Percentiles rank a stretch among this genome's conserved stretches.
Conservation (phyloP, 768 basidiomycete species). For the Phylloporus rhodoxanthus region DNA sequence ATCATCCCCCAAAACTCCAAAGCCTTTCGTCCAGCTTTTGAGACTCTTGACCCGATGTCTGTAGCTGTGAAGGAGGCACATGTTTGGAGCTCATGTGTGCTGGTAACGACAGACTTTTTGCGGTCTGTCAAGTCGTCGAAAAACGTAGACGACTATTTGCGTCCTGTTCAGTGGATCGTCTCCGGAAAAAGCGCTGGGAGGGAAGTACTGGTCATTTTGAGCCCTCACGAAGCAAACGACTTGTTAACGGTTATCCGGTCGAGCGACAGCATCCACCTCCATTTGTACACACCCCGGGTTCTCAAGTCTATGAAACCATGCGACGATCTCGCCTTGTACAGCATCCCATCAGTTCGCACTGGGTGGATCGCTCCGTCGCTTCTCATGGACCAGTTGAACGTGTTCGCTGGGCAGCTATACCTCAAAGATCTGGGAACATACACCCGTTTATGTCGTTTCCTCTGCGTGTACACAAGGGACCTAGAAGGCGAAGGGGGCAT, state of each 20-base stretch:
- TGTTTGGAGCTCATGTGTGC: constrained; percentile 12
- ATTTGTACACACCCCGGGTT: constrained; percentile 37
- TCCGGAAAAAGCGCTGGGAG: constrained; percentile 21
- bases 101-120: constrained; percentile 15
- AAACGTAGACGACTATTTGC: constrained; percentile 30
- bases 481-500: constrained; percentile 41
- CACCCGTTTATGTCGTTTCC: no score
- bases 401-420: constrained; percentile 44
- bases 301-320: constrained; percentile 14
- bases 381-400: constrained; percentile 32
- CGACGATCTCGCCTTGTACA: constrained; percentile 28
- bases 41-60: constrained; percentile 2
- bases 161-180: constrained; percentile 41
- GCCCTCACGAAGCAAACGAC: constrained; percentile 36
- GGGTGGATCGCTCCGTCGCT: constrained; percentile 12
- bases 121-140: background rate
- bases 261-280: constrained; percentile 32
- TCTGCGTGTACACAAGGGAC: constrained; percentile 30
- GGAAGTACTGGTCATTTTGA: constrained; percentile 33
- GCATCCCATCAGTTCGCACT: constrained; percentile 15
- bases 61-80: constrained; percentile 12
- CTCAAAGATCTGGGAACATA: constrained; percentile 16
- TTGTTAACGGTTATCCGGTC: constrained; percentile 33
- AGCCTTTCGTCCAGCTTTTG: constrained; percentile 18
- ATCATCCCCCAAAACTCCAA: constrained; percentile 7